Conservation (phyloP, 305 asterid genomes). For the Solanum hybrid region DNA sequence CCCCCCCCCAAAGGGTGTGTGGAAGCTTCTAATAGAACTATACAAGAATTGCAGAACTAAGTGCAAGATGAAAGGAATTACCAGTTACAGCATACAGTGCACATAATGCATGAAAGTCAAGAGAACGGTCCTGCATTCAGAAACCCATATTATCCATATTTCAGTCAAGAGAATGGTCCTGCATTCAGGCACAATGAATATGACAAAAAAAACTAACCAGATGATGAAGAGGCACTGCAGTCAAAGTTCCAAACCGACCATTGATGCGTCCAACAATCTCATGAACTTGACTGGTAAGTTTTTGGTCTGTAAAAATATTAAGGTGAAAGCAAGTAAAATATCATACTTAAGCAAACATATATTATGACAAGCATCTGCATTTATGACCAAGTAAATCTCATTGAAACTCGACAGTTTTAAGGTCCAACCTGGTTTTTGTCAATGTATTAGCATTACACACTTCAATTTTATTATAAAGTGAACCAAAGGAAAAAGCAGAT, state of each 20-base stretch:
- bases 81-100: conserved; percentile 87
- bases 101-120: conserved; percentile 61
- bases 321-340: conserved; percentile 6
- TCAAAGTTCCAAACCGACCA: conserved; percentile 80
- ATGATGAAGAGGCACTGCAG: conserved; percentile 88
- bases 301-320: conserved; percentile 52
- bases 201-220: conserved; percentile 46
- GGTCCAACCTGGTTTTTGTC: neutral
- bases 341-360: neutral
- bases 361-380: neutral
- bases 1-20: neutral
- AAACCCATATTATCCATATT: neutral
- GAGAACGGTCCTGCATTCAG: conserved; percentile 71
- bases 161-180: conserved; percentile 73
- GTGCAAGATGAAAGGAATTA: conserved; percentile 15
- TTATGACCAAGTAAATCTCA: neutral
- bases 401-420: neutral
- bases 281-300: conserved; percentile 92
- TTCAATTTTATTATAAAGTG: neutral
- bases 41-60: neutral
- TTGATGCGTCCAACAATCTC: conserved; percentile 96
- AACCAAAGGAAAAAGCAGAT: neutral
- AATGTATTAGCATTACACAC: neutral
- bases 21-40: neutral
- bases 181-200: conserved; percentile 14